These are phyloP conservation scores for Sordariomycetes sp. DNA, from an alignment of 2,329 filamentous ascomycete species.

Conservation along the genomic window DNA sequence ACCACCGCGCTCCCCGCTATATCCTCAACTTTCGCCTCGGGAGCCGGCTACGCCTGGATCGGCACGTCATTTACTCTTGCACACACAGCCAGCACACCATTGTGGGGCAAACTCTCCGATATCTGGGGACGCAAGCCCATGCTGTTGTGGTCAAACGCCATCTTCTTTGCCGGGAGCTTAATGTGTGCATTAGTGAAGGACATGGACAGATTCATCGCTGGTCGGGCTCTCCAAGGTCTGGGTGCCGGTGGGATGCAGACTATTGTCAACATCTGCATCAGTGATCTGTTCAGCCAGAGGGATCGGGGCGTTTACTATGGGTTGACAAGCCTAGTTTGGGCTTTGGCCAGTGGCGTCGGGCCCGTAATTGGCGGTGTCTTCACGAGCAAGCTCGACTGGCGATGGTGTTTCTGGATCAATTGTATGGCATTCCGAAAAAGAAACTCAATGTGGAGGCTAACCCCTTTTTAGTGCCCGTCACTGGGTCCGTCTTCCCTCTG, in stretches of 20 bases:
- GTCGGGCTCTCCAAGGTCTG: conserved; percentile 39
- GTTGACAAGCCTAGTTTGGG: conserved; percentile 59
- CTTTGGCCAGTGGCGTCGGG: conserved; percentile 54
- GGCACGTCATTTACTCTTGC: conserved; percentile 65
- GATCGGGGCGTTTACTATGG: conserved; percentile 44
- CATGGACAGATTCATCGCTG: conserved; percentile 26
- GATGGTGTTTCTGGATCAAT: conserved; percentile 48
- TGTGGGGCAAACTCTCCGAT: conserved; percentile 59
- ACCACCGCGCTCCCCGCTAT: conserved; percentile 55
- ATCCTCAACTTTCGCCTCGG: conserved; percentile 45
- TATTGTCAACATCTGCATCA: conserved; percentile 43
- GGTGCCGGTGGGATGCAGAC: conserved; percentile 42
- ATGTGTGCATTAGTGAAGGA: conserved; percentile 25
- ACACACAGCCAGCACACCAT: conserved; percentile 55
- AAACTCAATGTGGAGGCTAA: conserved; percentile 14
- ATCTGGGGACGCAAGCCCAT: conserved; percentile 50
- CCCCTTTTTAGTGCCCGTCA: conserved; percentile 28
- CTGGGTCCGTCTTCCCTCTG: conserved; percentile 46
- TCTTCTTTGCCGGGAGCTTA: conserved; percentile 44
- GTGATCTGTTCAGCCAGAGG: conserved; percentile 38
- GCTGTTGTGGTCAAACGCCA: conserved; percentile 32
- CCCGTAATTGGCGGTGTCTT: conserved; percentile 57
- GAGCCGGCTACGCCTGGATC: conserved; percentile 68
- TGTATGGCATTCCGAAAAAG: conserved; percentile 15
- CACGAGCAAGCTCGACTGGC: conserved; percentile 40